phyloP scores from a whole-genome alignment of 1,284 basidiomycete species.

The Trichosporon asahii region DNA sequence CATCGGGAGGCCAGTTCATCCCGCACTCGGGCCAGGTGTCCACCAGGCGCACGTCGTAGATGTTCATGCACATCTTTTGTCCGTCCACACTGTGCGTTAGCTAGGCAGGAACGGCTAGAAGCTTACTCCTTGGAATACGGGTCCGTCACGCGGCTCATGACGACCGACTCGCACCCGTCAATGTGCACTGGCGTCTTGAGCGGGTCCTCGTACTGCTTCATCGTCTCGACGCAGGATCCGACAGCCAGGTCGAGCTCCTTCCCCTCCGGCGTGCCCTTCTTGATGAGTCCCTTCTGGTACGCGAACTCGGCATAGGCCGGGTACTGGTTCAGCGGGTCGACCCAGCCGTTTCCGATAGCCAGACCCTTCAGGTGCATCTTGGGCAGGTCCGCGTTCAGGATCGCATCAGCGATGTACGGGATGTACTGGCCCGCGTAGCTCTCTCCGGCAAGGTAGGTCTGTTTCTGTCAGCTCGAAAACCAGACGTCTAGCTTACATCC shows the following conservation, averaged over 20 bases:
- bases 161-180: constrained; percentile 60
- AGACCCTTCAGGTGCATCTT: constrained; percentile 63
- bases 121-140: constrained; percentile 65
- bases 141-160: constrained; percentile 63
- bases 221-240: constrained; percentile 61
- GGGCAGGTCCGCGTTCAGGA: constrained; percentile 66
- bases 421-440: constrained; percentile 99
- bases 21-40: constrained; percentile 87
- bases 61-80: constrained; percentile 76
- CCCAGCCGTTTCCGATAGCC: constrained; percentile 97
- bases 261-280: constrained; percentile 67
- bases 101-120: not conserved
- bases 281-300: constrained; percentile 72
- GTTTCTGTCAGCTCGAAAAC: constrained; percentile 18
- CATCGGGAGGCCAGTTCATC: constrained; percentile 97
- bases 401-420: constrained; percentile 84
- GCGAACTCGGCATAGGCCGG: constrained; percentile 86
- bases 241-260: constrained; percentile 63
- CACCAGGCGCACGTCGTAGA: constrained; percentile 87
- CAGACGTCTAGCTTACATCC: constrained; percentile 66
- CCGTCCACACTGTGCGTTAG: constrained; percentile 62
- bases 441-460: constrained; percentile 92
- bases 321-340: constrained; percentile 84
- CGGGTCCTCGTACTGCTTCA: constrained; percentile 55
- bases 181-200: constrained; percentile 60